Conservation (phyloP, 2,329 filamentous ascomycete species). For the Talaromyces sp. region DNA sequence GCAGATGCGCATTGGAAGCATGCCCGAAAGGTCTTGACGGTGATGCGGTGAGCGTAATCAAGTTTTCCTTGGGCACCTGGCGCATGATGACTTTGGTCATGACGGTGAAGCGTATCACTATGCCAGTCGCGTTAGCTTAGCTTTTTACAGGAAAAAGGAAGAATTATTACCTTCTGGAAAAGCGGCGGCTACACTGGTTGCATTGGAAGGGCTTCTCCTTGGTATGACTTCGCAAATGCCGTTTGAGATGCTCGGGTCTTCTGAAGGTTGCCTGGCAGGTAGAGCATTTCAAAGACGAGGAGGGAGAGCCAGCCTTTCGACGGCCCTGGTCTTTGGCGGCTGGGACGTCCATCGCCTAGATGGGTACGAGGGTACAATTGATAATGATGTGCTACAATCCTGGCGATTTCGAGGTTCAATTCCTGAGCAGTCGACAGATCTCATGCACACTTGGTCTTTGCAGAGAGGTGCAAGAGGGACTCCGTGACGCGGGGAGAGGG, state of each 20-base stretch:
- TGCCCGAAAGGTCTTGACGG: conserved; percentile 37
- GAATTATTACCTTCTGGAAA: conserved; percentile 32
- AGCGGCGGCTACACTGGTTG: conserved; percentile 34
- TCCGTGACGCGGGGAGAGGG: not conserved
- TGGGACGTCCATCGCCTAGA: not conserved
- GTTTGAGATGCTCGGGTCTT: conserved; percentile 37
- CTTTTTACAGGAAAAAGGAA: not conserved
- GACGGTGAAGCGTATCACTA: conserved; percentile 36
- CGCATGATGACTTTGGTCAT: conserved; percentile 34
- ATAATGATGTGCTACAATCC: not conserved
- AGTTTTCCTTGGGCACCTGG: conserved; percentile 23
- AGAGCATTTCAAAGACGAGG: conserved; percentile 7
- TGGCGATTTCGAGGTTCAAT: not conserved
- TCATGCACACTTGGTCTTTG: not conserved
- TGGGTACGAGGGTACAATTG: not conserved
- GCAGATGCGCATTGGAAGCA: conserved; percentile 36
- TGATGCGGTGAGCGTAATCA: conserved; percentile 34
- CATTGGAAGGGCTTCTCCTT: conserved; percentile 37
- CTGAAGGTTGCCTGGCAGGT: conserved; percentile 34
- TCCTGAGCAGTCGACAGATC: not conserved
- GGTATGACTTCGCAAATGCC: conserved; percentile 36
- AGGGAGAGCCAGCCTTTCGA: not conserved
- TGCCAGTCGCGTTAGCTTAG: not conserved
- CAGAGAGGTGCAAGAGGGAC: not conserved
- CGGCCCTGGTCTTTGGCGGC: not conserved